Conservation (phyloP, 768 basidiomycete genomes). For the Termitomyces titanicus region DNA sequence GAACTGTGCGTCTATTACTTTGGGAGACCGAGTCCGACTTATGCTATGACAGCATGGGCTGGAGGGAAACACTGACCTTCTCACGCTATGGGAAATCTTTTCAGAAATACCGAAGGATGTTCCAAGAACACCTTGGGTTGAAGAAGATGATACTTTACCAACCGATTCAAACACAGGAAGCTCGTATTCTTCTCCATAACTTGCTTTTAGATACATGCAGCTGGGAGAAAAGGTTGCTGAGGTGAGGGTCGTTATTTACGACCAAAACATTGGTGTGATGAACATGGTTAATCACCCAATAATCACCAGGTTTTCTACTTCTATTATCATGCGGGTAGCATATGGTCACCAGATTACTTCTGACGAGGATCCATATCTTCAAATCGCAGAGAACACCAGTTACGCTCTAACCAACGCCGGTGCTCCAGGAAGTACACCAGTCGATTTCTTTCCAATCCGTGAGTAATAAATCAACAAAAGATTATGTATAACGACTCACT, state of each 20-base stretch:
- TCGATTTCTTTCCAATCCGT: conserved; percentile 23
- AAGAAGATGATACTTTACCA: conserved; percentile 11
- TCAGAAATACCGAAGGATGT: conserved; percentile 19
- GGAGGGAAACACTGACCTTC: background rate
- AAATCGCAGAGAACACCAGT: conserved; percentile 27
- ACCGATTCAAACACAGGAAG: conserved; percentile 21
- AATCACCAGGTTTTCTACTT: conserved; percentile 4
- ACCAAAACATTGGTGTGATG: background rate
- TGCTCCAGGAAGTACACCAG: conserved; percentile 15
- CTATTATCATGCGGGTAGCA: conserved; percentile 22
- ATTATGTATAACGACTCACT: background rate
- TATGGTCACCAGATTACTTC: conserved; percentile 29
- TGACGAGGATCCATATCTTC: conserved; percentile 33
- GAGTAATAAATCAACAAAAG: background rate
- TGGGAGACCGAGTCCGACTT: background rate
- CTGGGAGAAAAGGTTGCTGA: conserved; percentile 19
- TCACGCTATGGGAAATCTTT: conserved; percentile 23
- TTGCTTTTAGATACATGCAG: conserved; percentile 22
- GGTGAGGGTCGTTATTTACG: background rate
- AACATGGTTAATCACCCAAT: background rate
- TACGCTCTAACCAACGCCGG: conserved; percentile 19
- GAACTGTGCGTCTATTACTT: background rate
- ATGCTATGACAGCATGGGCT: conserved; percentile 8
- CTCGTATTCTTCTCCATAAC: conserved; percentile 24
- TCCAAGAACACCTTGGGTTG: conserved; percentile 22